Evolutionary conservation across 2,329 filamentous ascomycete species (phyloP).

Genomic region (Hypoxylon rubiginosum): DNA sequence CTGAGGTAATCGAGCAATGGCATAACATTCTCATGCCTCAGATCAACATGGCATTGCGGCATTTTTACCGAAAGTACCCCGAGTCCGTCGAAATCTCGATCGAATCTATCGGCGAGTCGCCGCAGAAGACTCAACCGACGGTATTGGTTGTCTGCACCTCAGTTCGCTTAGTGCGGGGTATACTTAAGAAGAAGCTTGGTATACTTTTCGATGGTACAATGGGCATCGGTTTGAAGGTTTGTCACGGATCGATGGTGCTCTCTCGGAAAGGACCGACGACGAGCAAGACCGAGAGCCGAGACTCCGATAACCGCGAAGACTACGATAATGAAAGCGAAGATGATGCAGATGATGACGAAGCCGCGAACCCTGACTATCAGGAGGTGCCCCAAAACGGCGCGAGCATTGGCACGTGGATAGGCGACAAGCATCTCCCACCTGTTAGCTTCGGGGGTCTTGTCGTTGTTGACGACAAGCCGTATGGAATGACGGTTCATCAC

Average conservation of each 20-base stretch:
- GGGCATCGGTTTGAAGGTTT: constrained; percentile 77
- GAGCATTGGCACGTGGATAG: constrained; percentile 91
- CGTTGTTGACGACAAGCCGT: constrained; percentile 84
- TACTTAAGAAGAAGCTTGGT: constrained; percentile 77
- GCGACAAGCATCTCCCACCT: constrained; percentile 86
- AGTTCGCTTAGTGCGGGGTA: constrained; percentile 77
- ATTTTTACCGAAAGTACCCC: constrained; percentile 78
- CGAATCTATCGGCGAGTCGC: constrained; percentile 78
- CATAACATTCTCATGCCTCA: constrained; percentile 78
- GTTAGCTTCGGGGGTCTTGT: constrained; percentile 93
- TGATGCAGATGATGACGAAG: constrained; percentile 56
- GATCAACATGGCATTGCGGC: constrained; percentile 77
- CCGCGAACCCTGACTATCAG: constrained; percentile 82
- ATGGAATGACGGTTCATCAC: constrained; percentile 97
- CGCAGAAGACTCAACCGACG: constrained; percentile 76
- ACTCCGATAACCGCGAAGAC: constrained; percentile 51
- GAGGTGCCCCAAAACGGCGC: constrained; percentile 84
- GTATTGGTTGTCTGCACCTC: constrained; percentile 84
- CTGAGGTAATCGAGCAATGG: constrained; percentile 78
- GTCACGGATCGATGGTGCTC: constrained; percentile 75
- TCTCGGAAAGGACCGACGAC: constrained; percentile 64
- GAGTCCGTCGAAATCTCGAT: constrained; percentile 85
- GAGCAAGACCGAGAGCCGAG: constrained; percentile 56
- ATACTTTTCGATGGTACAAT: constrained; percentile 73
- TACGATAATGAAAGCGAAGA: constrained; percentile 52